Evolutionary conservation across 164 flowering plant genomes (phyloP), one percentile per base, ranked within the genome.

Genomic region (Dillenia turbinata): DNA sequence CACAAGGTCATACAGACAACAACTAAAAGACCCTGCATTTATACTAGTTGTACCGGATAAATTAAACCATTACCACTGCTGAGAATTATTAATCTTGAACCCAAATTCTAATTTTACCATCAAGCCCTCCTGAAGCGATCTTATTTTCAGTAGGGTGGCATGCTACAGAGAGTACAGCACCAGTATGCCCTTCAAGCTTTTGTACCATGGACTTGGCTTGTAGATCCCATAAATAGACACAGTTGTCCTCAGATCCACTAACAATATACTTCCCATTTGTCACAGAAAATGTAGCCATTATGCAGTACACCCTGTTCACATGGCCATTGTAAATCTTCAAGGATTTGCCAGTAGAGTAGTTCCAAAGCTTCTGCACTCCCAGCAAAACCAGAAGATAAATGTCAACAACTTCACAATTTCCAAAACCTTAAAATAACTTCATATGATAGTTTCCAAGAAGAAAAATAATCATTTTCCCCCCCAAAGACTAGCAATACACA

Each of bases 241-340:
- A 88, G 1, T 74, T 65, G 69, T 94, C 99, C 73, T 94, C 99
- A 1, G 99, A 94, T 14, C 99, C 99, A 63, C 97, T 87, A 9
- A 94, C 91, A 45, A 94, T 88, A 67, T 87, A 91, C 73, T 86
- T 89, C 70, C 92, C 96, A 67, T 77, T 84, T 3, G 97, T 89
- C 17, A 94, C 93, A 0, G 93, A 89, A 69, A 94, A 94, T 14
- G 95, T 84, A 4, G 98, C 71, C 47, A 79, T 79, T 71, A 90
- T 73, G 77, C 97, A 91, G 71, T 80, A 86, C 1, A 61, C 76
- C 63, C 62, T 83, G 70, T 94, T 91, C 56, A 58, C 66, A 65
- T 91, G 99, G 26, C 99, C 99, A 3, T 83, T 65, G 65, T 94
- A 91, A 8, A 66, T 66, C 62, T 94, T 94, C 72, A 91, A 58